phyloP scores from a whole-genome alignment of 139 green algal genomes.

The Bryopsis sp. region DNA sequence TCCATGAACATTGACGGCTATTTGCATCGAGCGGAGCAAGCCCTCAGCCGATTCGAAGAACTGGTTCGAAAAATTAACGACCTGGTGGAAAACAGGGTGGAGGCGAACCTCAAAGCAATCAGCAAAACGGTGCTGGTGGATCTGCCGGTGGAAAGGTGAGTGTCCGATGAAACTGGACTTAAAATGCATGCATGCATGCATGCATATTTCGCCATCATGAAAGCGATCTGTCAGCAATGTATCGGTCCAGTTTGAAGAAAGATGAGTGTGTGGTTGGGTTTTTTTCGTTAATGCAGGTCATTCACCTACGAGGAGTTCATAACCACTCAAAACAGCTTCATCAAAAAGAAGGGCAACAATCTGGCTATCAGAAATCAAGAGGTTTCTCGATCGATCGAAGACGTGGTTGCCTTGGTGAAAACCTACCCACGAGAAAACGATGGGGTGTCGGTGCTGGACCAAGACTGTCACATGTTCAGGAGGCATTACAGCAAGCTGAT shows the following conservation, averaged over 20 bases:
- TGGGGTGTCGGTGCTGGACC: constrained; percentile 34
- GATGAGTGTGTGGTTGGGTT: no score
- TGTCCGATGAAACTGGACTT: no score
- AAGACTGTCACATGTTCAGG: constrained; percentile 49
- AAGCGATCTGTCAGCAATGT: background rate
- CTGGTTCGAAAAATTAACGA: constrained; percentile 78
- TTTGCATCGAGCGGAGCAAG: constrained; percentile 74
- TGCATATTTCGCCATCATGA: background rate
- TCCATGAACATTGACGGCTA: constrained; percentile 90
- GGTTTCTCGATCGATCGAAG: constrained; percentile 24
- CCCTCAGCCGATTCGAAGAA: constrained; percentile 66
- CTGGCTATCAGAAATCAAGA: constrained; percentile 66
- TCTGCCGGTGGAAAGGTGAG: constrained; percentile 55
- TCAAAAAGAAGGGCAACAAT: constrained; percentile 38
- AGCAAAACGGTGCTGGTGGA: constrained; percentile 60
- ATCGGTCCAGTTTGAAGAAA: background rate
- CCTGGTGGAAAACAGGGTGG: constrained; percentile 72
- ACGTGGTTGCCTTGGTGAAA: constrained; percentile 19
- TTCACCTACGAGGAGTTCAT: constrained; percentile 88
- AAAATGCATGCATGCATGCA: no score
- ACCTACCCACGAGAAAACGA: constrained; percentile 65
- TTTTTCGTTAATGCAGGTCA: no score
- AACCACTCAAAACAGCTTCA: constrained; percentile 37
- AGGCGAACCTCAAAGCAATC: constrained; percentile 69
- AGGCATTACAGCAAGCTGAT: constrained; percentile 68